phyloP scores from a whole-genome alignment of 129 eudicot genomes.

The Apium graveolens region DNA sequence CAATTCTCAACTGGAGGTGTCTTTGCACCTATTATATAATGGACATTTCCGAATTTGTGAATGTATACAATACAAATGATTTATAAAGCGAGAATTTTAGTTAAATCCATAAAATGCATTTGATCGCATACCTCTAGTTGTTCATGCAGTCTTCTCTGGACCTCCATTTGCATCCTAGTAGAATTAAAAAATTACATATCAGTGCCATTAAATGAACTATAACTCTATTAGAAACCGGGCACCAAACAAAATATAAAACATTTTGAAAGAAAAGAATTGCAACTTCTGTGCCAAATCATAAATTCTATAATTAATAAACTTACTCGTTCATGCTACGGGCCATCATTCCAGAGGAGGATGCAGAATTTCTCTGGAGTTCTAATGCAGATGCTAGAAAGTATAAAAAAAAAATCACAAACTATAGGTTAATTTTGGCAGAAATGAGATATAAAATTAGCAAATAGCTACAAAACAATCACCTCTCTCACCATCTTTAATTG shows the following conservation, averaged over 20 bases:
- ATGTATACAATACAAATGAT: neutral
- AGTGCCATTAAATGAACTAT: conserved; percentile 8
- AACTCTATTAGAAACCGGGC: no score
- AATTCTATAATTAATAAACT: conserved; percentile 11
- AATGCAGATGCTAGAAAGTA: conserved; percentile 46
- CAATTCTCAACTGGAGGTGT: conserved; percentile 86
- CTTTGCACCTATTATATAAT: conserved; percentile 58
- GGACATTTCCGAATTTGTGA: neutral
- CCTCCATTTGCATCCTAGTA: conserved; percentile 95
- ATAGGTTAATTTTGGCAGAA: neutral
- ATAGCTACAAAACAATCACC: conserved; percentile 25
- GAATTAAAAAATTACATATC: conserved; percentile 28
- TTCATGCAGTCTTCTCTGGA: conserved; percentile 92
- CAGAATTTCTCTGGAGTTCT: conserved; percentile 73
- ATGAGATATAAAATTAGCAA: neutral
- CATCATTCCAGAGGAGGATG: conserved; percentile 86
- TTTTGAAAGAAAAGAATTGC: neutral
- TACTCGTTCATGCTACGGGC: conserved; percentile 92
- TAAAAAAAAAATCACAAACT: neutral
- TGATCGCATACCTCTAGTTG: conserved; percentile 69
- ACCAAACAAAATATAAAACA: neutral
- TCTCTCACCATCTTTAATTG: conserved; percentile 76
- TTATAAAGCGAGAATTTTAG: neutral
- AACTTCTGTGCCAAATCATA: neutral
- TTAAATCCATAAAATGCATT: neutral